These are phyloP conservation scores for Cercis canadensis DNA, from an alignment of 306 rosid genomes.

Conservation along the genomic window DNA sequence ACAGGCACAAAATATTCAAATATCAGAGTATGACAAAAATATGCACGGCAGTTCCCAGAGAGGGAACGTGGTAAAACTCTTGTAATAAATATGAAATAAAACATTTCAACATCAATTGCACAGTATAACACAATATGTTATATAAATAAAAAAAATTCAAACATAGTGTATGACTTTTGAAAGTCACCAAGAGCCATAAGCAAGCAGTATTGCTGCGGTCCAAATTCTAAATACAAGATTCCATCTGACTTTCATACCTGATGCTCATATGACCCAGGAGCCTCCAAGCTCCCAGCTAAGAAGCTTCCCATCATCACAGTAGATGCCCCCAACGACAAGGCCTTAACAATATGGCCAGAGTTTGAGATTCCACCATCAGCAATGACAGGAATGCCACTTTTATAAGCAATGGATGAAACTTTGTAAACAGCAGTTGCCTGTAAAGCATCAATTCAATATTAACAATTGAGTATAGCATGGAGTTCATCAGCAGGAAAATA, in stretches of 20 bases:
- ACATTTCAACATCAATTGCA: neutral
- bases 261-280: slow-evolving; percentile 61
- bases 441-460: slow-evolving; percentile 21
- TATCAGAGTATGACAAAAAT: neutral
- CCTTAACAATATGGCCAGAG: slow-evolving; percentile 93
- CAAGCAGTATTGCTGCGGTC: neutral
- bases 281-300: slow-evolving; percentile 86
- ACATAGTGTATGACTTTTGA: neutral
- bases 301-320: slow-evolving; percentile 98
- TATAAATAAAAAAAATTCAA: neutral
- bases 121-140: neutral
- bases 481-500: slow-evolving; percentile 8
- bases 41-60: neutral
- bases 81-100: neutral
- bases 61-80: no score
- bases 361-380: slow-evolving; percentile 96
- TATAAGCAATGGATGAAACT: slow-evolving; percentile 81
- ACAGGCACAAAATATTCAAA: neutral
- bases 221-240: neutral
- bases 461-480: neutral
- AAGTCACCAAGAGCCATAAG: neutral
- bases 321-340: slow-evolving; percentile 84
- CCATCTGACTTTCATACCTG: slow-evolving; percentile 40
- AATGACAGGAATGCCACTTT: slow-evolving; percentile 79
- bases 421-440: slow-evolving; percentile 91